A percentile compares a stretch with the other conserved stretches of the same genome.
These are phyloP conservation scores for Akanthomyces muscarius DNA, from an alignment of 2,329 filamentous ascomycete species.

Conservation along the genomic window DNA sequence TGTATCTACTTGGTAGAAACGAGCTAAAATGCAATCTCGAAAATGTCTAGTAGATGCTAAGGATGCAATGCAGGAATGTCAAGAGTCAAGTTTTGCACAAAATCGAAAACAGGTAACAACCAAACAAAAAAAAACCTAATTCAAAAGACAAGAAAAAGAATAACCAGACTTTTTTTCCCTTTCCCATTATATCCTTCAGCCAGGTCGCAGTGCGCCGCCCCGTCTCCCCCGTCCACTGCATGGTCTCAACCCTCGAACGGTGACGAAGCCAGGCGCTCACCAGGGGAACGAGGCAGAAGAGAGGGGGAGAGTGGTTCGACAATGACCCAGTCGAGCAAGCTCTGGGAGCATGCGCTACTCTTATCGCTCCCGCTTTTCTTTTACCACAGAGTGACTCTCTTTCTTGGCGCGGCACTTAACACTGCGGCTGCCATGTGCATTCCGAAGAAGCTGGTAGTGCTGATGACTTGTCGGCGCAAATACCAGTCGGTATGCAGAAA, in stretches of 20 bases:
- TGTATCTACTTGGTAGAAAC: not conserved
- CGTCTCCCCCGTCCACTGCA: not conserved
- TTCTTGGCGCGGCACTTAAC: slow-evolving; percentile 13
- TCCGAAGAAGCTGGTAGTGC: slow-evolving; percentile 3
- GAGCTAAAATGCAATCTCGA: not conserved
- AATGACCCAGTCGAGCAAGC: not conserved
- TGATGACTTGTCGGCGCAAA: not conserved
- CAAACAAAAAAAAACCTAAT: not conserved
- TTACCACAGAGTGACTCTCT: not conserved
- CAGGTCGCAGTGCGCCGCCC: not conserved
- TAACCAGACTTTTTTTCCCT: not conserved
- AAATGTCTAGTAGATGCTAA: not conserved
- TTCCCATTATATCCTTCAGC: not conserved
- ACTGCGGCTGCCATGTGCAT: slow-evolving; percentile 2
- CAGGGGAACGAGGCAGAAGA: not conserved
- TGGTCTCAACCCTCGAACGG: not conserved
- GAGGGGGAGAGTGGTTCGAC: not conserved
- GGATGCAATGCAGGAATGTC: too few species aligned
- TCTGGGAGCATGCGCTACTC: not conserved
- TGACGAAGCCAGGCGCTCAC: not conserved
- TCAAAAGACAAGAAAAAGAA: not conserved
- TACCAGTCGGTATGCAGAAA: slow-evolving; percentile 11
- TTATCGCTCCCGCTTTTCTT: not conserved
- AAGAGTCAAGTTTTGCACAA: not conserved
- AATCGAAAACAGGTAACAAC: not conserved